Evolutionary conservation across 1,284 basidiomycete genomes (phyloP).

Genomic region (Takashimella koratensis): DNA sequence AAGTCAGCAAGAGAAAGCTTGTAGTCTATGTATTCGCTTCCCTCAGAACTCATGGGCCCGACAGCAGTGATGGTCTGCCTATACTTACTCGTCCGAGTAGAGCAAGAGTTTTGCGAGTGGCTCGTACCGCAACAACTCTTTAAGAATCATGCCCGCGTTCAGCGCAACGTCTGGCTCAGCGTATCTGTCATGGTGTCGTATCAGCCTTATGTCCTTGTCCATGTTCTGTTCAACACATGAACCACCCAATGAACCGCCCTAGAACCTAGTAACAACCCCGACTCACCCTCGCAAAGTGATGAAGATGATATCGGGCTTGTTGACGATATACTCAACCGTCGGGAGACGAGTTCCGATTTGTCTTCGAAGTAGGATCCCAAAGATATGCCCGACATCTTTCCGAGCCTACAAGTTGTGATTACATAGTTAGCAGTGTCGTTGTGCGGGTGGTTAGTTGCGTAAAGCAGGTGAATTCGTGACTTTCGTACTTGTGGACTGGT

Average conservation of each 20-base stretch:
- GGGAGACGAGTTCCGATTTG: conserved; percentile 91
- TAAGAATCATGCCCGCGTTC: conserved; percentile 96
- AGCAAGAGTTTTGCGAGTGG: conserved; percentile 84
- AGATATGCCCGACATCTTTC: conserved; percentile 96
- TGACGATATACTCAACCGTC: conserved; percentile 88
- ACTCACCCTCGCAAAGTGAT: conserved; percentile 69
- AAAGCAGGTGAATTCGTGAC: no score
- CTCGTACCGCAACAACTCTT: conserved; percentile 96
- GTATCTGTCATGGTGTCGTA: conserved; percentile 59
- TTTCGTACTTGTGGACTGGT: no score
- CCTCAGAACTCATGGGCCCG: no score
- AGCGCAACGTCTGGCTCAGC: conserved; percentile 91
- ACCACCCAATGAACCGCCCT: no score
- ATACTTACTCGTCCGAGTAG: conserved; percentile 86
- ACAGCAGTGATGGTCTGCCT: neutral
- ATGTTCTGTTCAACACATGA: no score
- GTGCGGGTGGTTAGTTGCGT: no score
- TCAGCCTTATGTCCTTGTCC: no score
- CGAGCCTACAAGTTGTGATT: conserved; percentile 50
- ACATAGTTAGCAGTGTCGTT: no score
- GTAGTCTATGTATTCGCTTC: neutral
- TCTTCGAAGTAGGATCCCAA: conserved; percentile 88
- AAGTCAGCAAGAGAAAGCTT: conserved; percentile 5
- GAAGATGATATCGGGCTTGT: conserved; percentile 84
- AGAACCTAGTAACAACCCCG: no score